phyloP scores from a whole-genome alignment of 176 grass and related monocot genomes.

The Triticum timopheevii region DNA sequence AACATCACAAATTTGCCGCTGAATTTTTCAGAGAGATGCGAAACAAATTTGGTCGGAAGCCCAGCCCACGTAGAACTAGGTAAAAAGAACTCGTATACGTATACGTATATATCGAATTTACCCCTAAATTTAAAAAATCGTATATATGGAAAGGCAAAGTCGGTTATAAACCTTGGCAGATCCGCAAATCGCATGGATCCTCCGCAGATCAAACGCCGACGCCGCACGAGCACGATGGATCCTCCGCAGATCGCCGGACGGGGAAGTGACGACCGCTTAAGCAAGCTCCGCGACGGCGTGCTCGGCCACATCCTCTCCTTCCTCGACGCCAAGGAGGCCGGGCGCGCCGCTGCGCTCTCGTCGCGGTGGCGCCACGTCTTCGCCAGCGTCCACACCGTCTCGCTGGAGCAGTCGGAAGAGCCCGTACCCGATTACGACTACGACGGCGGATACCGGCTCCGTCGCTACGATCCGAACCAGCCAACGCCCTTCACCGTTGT shows the following conservation, averaged over 20 bases:
- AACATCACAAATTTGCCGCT: too few species aligned
- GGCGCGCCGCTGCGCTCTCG: neutral
- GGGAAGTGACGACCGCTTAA: neutral
- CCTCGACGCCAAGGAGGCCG: neutral
- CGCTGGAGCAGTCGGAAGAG: neutral
- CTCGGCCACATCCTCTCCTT: conserved; percentile 30
- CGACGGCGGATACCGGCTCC: neutral
- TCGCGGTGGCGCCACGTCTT: neutral
- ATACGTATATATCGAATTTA: too few species aligned
- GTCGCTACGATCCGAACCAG: neutral
- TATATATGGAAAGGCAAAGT: too few species aligned
- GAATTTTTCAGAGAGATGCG: too few species aligned
- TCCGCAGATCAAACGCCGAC: too few species aligned
- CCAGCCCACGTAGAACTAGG: too few species aligned
- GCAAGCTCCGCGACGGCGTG: neutral
- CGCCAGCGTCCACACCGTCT: conserved; percentile 15
- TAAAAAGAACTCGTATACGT: too few species aligned
- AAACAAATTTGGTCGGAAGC: too few species aligned
- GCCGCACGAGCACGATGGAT: neutral
- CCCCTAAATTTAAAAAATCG: too few species aligned
- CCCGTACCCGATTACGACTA: neutral
- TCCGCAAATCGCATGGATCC: too few species aligned
- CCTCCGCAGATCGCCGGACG: neutral
- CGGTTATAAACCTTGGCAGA: too few species aligned
- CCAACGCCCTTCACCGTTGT: neutral